phyloP scores from a whole-genome alignment of 176 grass and related monocot species.

The Lolium multiflorum region DNA sequence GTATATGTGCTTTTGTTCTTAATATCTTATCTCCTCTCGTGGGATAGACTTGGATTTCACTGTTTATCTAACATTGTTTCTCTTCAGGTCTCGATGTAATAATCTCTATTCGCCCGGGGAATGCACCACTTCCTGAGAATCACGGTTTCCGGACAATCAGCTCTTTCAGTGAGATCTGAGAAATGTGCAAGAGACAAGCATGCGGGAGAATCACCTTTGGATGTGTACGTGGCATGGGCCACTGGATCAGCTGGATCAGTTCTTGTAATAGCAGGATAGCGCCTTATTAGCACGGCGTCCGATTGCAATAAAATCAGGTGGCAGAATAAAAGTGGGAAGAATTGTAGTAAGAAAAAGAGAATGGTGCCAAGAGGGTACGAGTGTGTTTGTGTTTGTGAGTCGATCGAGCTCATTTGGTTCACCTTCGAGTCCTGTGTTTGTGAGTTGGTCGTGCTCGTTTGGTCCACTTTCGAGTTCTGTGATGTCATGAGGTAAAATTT shows the following conservation, averaged over 20 bases:
- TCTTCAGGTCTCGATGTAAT: conserved; percentile 62
- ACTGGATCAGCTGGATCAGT: conserved; percentile 10
- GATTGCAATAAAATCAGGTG: conserved; percentile 13
- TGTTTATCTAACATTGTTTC: neutral
- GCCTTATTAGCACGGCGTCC: neutral
- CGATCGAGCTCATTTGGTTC: neutral
- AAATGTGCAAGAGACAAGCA: neutral
- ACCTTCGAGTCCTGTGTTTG: neutral
- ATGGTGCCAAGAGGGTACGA: neutral
- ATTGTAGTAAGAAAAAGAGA: conserved; percentile 13
- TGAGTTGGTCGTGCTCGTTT: neutral
- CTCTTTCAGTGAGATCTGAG: conserved; percentile 63
- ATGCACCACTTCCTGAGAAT: conserved; percentile 61
- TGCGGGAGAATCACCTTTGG: neutral
- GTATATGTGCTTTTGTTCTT: neutral
- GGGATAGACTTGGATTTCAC: neutral
- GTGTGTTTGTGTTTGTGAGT: neutral
- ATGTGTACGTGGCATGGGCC: neutral
- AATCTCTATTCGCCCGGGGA: conserved; percentile 69
- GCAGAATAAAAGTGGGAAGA: conserved; percentile 19
- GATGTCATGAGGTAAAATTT: neutral
- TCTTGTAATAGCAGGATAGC: neutral
- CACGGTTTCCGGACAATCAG: conserved; percentile 64
- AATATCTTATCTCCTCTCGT: neutral
- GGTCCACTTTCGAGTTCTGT: neutral